Evolutionary conservation across 805 yeast genomes (phyloP).

Genomic region (Kodamaea kakaduensis): DNA sequence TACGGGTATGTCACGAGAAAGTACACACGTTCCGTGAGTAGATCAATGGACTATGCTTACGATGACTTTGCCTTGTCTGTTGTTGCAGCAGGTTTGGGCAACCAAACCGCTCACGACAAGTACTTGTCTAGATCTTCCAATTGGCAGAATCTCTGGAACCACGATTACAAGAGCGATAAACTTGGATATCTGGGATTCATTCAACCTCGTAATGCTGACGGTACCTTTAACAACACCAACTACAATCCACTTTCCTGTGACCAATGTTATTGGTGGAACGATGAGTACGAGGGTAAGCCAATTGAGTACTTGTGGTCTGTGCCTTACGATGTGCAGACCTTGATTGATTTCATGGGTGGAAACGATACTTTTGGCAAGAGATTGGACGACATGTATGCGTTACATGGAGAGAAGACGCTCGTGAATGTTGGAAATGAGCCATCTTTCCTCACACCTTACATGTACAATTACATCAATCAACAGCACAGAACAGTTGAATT

Average conservation of each 20-base stretch:
- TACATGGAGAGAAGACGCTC: constrained; percentile 21
- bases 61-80: constrained; percentile 32
- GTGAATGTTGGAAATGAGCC: constrained; percentile 38
- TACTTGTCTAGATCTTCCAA: constrained; percentile 29
- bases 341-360: constrained; percentile 23
- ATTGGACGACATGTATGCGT: constrained; percentile 33
- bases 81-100: constrained; percentile 29
- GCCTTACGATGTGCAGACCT: constrained; percentile 28
- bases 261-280: constrained; percentile 32
- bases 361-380: constrained; percentile 22
- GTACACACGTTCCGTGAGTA: constrained; percentile 28
- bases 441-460: constrained; percentile 31
- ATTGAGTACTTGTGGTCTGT: constrained; percentile 35
- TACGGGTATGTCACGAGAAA: constrained; percentile 29
- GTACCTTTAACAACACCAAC: constrained; percentile 20
- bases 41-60: constrained; percentile 36
- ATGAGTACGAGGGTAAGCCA: constrained; percentile 31
- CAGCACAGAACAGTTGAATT: constrained; percentile 27
- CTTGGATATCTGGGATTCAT: constrained; percentile 27
- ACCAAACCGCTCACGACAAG: constrained; percentile 17
- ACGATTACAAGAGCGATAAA: constrained; percentile 16
- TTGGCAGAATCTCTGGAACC: constrained; percentile 37
- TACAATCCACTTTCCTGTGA: constrained; percentile 31
- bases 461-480: constrained; percentile 28
- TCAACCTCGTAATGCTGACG: constrained; percentile 29